Base-by-base conservation (phyloP, 768 basidiomycete genomes). In the Naematelia aurantialba region DNA sequence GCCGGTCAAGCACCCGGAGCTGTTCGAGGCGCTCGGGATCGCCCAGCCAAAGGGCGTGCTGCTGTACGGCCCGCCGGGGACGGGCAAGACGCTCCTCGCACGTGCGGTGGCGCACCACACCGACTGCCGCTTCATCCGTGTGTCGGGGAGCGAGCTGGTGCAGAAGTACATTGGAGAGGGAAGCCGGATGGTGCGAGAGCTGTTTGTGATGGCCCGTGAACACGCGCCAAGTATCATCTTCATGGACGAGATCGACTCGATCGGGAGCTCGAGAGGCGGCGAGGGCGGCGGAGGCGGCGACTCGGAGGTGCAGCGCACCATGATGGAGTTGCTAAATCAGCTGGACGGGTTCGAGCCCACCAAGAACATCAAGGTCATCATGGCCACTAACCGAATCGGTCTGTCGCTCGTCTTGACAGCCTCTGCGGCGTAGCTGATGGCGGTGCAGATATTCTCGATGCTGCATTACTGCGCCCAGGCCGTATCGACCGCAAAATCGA, bases 141-240 rank as follows among this genome's bases (percentile, higher is more conserved):
- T 98, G 13, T 88, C 86, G 45, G 93, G 93, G 27, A 88, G 87
- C 42, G 94, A 97, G 78, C 79, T 98, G 45, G 93, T 97, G 61
- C 92, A 97, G 80, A 97, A 96, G 81, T 98, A 97, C 71, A 96
- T 97, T 67, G 94, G 94, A 48, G 94, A 97, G 80, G 92, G 93
- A 21, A 89, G 87, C 63, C 81, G 93, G 60, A 97, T 96, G 93
- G 93, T 97, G 34, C 84, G 94, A 53, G 94, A 97, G 80, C 78
- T 98, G 59, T 98, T 98, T 81, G 91, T 96, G 60, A 97, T 96
- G 94, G 94, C 94, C 2, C 79, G 92, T 62, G 94, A 97, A 76
- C 91, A 96, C 71, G 94, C 94, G 30, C 94, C 94, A 31, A 89
- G 88, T 77, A 96, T 98, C 79, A 96, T 98, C 75, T 97, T 98